Base-by-base conservation (phyloP, 163 green algal species). In the Prototheca wickerhamii region DNA sequence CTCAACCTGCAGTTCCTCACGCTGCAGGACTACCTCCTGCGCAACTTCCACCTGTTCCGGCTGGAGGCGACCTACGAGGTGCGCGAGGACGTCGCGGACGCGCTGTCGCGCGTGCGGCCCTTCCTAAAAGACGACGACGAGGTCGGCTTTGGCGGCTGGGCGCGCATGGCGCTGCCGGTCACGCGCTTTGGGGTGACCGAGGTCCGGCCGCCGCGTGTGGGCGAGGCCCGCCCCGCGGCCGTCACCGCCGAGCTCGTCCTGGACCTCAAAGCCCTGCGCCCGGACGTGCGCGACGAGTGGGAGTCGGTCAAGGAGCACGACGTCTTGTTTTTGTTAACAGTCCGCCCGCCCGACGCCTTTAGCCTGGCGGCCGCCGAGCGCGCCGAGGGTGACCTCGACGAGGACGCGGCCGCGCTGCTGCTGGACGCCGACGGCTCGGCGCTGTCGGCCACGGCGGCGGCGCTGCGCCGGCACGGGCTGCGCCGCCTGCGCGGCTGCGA, bases 1-100 rank as follows among this genome's bases (percentile, higher is more conserved):
- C 84, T 98, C 30, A 98, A 97, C 82, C 82, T 99, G 61, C 93
- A 98, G 84, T 99, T 98, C 77, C 83, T 99, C 26, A 95, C 89
- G 0, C 70, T 86, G 12, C 65, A 86, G 50, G 93, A 99, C 80
- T 99, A 99, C 82, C 81, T 99, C 58, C 80, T 97, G 60, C 80
- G 93, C 67, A 95, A 95, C 79, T 98, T 98, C 76, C 83, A 96
- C 73, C 84, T 99, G 30, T 97, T 95, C 74, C 84, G 66, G 51
- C 73, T 96, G 63, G 89, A 97, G 74, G 83, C 86, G 3, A 84
- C 86, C 21, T 91, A 92, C 60, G 86, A 93, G 69, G 86, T 95
- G 40, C 65, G 86, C 30, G 87, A 93, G 58, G 86, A 96, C 60
- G 58, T 95, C 17, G 73, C 78, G 6, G 89, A 96, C 52, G 90